Conservation (phyloP, 2,329 filamentous ascomycete genomes). For the Chrysoporthe cubensis region DNA sequence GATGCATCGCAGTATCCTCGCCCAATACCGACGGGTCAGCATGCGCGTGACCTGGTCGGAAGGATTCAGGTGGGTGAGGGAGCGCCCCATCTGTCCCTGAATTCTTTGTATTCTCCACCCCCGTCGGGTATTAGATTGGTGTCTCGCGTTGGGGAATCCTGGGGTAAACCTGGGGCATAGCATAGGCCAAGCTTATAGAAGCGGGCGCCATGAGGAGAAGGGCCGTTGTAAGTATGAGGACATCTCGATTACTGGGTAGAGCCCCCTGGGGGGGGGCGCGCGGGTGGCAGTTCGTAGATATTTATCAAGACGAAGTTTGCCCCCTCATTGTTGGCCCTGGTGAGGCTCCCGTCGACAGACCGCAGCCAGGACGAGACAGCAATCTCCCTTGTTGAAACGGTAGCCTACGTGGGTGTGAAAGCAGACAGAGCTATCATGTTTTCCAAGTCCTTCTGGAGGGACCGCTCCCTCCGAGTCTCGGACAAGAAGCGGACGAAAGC, state of each 20-base stretch:
- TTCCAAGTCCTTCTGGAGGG: conserved; percentile 48
- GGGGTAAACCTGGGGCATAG: background rate
- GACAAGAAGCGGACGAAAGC: conserved; percentile 47
- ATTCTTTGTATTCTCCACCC: background rate
- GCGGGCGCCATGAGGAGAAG: background rate
- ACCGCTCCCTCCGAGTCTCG: conserved; percentile 49
- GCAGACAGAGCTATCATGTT: conserved; percentile 42
- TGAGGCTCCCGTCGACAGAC: no score
- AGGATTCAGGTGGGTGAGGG: background rate
- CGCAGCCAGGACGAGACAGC: background rate
- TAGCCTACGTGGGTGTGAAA: background rate
- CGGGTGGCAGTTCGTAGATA: no score
- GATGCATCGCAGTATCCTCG: background rate
- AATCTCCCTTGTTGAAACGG: background rate
- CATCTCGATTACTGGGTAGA: no score
- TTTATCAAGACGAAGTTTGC: no score
- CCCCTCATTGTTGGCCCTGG: no score
- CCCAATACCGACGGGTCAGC: background rate
- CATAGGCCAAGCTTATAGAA: background rate
- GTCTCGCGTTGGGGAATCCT: background rate
- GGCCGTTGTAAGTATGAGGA: background rate
- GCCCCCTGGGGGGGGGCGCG: no score
- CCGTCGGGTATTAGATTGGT: background rate
- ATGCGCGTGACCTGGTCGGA: background rate
- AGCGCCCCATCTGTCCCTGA: no score